Conservation (phyloP, 73 alveolate genomes). For the Tetrahymena borealis region DNA sequence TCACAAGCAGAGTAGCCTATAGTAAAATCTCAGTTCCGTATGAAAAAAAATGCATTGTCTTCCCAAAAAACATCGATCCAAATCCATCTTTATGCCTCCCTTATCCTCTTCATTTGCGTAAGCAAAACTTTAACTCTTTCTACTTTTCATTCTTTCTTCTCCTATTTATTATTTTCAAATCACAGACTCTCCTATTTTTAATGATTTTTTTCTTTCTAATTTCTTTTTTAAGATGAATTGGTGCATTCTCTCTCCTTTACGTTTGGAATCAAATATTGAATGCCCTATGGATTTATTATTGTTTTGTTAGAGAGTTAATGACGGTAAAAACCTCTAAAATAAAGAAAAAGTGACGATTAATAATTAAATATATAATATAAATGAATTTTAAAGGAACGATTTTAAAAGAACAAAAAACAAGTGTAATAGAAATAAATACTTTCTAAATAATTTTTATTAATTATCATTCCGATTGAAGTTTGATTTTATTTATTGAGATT, state of each 20-base stretch:
- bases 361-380: too few species aligned
- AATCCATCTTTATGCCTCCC: conserved; percentile 2
- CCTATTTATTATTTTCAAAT: not conserved
- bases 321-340: too few species aligned
- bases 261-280: not conserved
- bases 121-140: not conserved
- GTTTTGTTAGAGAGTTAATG: too few species aligned
- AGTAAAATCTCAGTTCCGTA: not conserved
- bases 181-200: not conserved
- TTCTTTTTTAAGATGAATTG: not conserved
- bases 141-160: not conserved
- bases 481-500: too few species aligned
- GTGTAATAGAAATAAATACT: too few species aligned
- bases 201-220: not conserved
- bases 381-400: too few species aligned
- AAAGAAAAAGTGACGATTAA: too few species aligned
- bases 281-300: too few species aligned
- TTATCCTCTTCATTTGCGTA: not conserved
- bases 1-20: not conserved
- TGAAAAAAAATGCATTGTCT: not conserved
- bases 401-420: too few species aligned
- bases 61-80: not conserved
- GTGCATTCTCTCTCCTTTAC: not conserved
- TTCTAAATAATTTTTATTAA: too few species aligned
- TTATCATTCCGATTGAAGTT: not conserved